These are phyloP conservation scores for Solanum chiquidenum DNA, from an alignment of 257 asterid genomes.

Conservation along the genomic window DNA sequence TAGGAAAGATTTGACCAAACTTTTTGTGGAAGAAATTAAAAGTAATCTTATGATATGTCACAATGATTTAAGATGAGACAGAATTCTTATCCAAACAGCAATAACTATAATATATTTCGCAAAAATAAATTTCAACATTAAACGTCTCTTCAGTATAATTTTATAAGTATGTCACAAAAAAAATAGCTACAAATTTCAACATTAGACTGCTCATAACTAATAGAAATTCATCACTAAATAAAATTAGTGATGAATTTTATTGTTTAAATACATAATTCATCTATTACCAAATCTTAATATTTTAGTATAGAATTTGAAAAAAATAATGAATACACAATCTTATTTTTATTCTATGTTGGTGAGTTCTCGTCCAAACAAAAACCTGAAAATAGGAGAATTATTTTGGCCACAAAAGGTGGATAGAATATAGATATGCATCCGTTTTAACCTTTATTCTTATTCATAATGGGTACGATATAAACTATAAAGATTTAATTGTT, in stretches of 20 bases:
- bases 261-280: background rate
- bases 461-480: background rate
- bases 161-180: too few relatives aligned
- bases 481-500: background rate
- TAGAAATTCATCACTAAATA: too few relatives aligned
- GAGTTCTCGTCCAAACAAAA: background rate
- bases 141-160: too few relatives aligned
- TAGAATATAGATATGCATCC: background rate
- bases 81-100: background rate
- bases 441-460: background rate
- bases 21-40: background rate
- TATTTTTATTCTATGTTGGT: too few relatives aligned
- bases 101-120: background rate
- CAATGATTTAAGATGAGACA: background rate
- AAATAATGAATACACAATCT: too few relatives aligned
- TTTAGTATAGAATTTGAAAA: too few relatives aligned
- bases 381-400: background rate
- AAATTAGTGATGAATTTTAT: too few relatives aligned
- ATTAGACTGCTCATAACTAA: background rate
- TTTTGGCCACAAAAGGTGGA: background rate
- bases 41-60: too few relatives aligned
- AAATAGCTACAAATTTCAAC: fast-evolving
- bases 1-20: background rate
- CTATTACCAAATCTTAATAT: too few relatives aligned
- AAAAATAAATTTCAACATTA: background rate